Percentiles rank a stretch among this genome's conserved stretches.
Conservation (phyloP, 768 basidiomycete genomes). For the Clitopilus passeckerianus region DNA sequence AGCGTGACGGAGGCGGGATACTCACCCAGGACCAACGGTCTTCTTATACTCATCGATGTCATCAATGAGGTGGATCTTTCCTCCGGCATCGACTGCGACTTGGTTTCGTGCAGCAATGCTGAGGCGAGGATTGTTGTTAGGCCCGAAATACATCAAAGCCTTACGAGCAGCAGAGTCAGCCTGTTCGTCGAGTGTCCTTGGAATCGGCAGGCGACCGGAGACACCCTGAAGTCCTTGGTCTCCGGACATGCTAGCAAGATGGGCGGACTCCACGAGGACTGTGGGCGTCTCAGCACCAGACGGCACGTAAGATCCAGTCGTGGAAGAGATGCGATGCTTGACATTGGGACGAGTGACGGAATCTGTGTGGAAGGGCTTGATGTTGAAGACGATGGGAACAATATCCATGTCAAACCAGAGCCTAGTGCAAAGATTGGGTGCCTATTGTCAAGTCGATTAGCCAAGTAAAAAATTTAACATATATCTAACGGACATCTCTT, state of each 20-base stretch:
- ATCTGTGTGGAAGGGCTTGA: conserved; percentile 79
- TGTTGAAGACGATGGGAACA: conserved; percentile 82
- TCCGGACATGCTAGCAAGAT: conserved; percentile 27
- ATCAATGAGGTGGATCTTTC: conserved; percentile 82
- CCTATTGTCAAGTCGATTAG: conserved; percentile 31
- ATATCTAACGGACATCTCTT: conserved; percentile 44
- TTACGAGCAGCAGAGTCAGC: conserved; percentile 86
- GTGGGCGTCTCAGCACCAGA: conserved; percentile 78
- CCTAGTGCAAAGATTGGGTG: conserved; percentile 79
- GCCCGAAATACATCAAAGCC: conserved; percentile 78
- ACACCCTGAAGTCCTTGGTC: conserved; percentile 40
- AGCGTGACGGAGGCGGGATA: neutral
- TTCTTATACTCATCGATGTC: conserved; percentile 75
- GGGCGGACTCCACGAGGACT: conserved; percentile 56
- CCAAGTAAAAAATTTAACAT: conserved; percentile 10
- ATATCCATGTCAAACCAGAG: conserved; percentile 83
- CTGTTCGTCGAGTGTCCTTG: conserved; percentile 77
- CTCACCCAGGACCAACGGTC: conserved; percentile 58
- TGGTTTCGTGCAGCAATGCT: conserved; percentile 81
- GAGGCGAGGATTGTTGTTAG: conserved; percentile 78
- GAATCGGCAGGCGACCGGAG: conserved; percentile 60
- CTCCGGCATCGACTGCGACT: conserved; percentile 82
- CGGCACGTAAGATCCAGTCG: conserved; percentile 71
- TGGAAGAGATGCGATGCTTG: conserved; percentile 80
- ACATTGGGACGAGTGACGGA: conserved; percentile 73